A percentile compares a stretch with the other conserved stretches of the same genome.
Conservation (phyloP, 169 alveolate species). For the Babesia bovis region DNA sequence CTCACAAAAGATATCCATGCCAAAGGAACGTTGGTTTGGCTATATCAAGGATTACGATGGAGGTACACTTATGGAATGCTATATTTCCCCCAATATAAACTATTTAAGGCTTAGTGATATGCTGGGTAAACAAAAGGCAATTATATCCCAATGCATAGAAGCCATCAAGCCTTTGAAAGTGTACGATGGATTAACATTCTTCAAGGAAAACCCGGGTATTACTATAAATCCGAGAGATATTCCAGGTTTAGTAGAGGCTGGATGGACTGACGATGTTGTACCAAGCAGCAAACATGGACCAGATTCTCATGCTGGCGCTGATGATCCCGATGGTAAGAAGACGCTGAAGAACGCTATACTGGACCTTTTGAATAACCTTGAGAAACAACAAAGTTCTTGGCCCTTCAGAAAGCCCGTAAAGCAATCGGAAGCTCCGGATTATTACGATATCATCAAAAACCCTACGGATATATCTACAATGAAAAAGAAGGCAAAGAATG, state of each 20-base stretch:
- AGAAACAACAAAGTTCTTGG: constrained; percentile 88
- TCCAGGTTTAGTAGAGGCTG: constrained; percentile 92
- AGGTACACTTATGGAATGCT: constrained; percentile 99
- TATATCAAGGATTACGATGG: constrained; percentile 98
- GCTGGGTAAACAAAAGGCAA: constrained; percentile 88
- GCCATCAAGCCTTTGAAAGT: constrained; percentile 78
- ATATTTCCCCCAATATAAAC: constrained; percentile 89
- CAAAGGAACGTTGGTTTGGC: constrained; percentile 95
- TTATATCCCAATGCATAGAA: constrained; percentile 82
- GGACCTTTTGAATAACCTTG: constrained; percentile 75
- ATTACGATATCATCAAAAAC: constrained; percentile 92
- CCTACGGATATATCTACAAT: constrained; percentile 96
- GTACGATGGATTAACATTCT: constrained; percentile 83
- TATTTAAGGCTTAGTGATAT: constrained; percentile 89
- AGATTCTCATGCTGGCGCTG: not conserved
- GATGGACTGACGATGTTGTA: constrained; percentile 83
- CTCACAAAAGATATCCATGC: constrained; percentile 92
- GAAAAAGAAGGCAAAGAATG: constrained; percentile 85
- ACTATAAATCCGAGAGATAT: constrained; percentile 78
- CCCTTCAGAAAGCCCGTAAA: constrained; percentile 96
- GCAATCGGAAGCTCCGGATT: constrained; percentile 94
- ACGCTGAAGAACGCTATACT: constrained; percentile 80
- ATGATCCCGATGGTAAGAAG: constrained; percentile 33
- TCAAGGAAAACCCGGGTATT: constrained; percentile 41
- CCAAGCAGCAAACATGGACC: constrained; percentile 29